These are phyloP conservation scores for Leishmania gerbilli DNA, from an alignment of 208 protist species.

Conservation along the genomic window DNA sequence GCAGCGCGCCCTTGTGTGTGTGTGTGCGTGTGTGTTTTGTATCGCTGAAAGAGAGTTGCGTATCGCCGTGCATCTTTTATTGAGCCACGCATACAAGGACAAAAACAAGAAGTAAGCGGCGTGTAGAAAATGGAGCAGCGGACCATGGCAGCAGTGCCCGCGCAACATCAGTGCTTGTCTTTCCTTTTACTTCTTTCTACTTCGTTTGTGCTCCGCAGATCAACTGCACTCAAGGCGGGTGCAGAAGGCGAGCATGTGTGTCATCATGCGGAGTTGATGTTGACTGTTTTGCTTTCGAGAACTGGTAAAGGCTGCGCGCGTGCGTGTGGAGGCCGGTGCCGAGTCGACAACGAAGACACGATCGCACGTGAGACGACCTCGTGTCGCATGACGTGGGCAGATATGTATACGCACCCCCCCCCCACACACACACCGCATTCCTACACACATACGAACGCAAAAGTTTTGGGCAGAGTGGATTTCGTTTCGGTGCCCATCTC, in stretches of 20 bases:
- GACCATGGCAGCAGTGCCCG: background rate
- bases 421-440: no score
- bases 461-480: background rate
- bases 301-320: background rate
- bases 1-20: no score
- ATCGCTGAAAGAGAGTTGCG: background rate
- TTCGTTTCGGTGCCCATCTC: background rate
- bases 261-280: background rate
- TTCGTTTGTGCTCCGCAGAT: background rate
- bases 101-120: background rate
- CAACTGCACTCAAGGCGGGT: background rate
- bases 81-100: background rate
- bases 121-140: background rate
- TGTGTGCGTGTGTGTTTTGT: background rate
- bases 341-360: background rate
- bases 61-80: background rate
- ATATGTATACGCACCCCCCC: background rate
- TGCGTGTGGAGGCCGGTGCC: background rate
- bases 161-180: background rate
- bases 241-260: background rate
- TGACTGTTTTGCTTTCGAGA: background rate
- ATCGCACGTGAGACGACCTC: background rate
- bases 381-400: background rate
- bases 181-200: background rate
- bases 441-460: background rate